Conservation (phyloP, 1,139 yeast species). For the Candida sp. region DNA sequence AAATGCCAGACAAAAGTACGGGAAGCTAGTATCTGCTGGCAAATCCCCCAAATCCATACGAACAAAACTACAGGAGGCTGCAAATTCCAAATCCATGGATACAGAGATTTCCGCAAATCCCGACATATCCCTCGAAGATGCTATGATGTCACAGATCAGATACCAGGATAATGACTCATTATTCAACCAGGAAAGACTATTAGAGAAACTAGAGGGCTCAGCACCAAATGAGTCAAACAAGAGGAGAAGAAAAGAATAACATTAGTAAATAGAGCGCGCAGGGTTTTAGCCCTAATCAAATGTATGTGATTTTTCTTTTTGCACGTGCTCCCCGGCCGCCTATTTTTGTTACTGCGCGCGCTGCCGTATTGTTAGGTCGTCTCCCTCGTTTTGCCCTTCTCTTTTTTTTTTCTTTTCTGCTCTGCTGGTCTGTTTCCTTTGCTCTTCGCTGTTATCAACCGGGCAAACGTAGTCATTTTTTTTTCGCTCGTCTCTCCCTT, state of each 20-base stretch:
- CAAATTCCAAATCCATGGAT: not conserved
- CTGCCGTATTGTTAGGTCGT: too few species aligned
- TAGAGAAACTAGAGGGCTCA: conserved; percentile 24
- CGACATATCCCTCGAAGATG: conserved; percentile 25
- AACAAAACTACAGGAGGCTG: conserved; percentile 9
- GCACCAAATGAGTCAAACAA: not conserved
- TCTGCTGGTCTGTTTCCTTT: not conserved
- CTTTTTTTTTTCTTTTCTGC: too few species aligned
- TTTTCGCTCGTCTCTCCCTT: not conserved
- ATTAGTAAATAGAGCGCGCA: not conserved
- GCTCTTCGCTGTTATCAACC: conserved; percentile 1
- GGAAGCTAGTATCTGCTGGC: conserved; percentile 26
- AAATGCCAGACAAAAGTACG: conserved; percentile 36
- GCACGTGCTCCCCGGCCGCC: conserved; percentile 4
- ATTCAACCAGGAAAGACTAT: conserved; percentile 27
- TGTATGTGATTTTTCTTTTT: not conserved
- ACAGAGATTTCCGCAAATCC: conserved; percentile 8
- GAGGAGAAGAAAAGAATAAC: conserved; percentile 7
- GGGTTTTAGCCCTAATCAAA: conserved; percentile 12
- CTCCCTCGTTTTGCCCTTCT: too few species aligned
- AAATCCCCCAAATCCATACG: conserved; percentile 13
- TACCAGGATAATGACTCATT: conserved; percentile 35
- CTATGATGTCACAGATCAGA: conserved; percentile 30
- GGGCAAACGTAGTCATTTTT: too few species aligned
- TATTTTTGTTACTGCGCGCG: not conserved